Conservation (phyloP, 2,329 filamentous ascomycete species). For the Trichoderma atroviride region DNA sequence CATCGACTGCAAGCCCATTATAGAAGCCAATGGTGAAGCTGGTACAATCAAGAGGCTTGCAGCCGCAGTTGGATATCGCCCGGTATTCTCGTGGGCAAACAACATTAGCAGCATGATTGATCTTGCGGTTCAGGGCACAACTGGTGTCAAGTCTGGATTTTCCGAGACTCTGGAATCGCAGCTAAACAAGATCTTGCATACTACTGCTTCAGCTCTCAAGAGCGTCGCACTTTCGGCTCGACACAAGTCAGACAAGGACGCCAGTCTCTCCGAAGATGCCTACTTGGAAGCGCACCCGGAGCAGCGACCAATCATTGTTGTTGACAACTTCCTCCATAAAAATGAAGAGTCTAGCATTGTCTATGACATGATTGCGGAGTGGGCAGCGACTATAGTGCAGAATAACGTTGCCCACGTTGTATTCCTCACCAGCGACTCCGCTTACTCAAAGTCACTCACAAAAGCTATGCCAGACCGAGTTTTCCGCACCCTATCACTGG, state of each 20-base stretch:
- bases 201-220: constrained; percentile 77
- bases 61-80: constrained; percentile 81
- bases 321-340: constrained; percentile 90
- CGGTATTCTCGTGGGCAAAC: constrained; percentile 96
- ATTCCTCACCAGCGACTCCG: constrained; percentile 87
- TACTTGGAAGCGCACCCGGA: constrained; percentile 91
- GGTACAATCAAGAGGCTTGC: constrained; percentile 83
- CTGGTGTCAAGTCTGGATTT: constrained; percentile 91
- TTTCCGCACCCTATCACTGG: constrained; percentile 82
- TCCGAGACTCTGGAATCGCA: constrained; percentile 91
- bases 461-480: constrained; percentile 89
- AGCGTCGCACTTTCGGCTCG: constrained; percentile 71
- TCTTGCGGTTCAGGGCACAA: constrained; percentile 88
- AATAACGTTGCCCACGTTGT: constrained; percentile 92
- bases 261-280: constrained; percentile 74
- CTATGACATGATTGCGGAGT: constrained; percentile 82
- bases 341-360: constrained; percentile 65
- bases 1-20: constrained; percentile 90
- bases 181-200: constrained; percentile 85
- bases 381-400: constrained; percentile 83
- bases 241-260: constrained; percentile 73
- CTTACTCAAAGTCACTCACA: constrained; percentile 83
- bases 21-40: constrained; percentile 86
- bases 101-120: constrained; percentile 91
- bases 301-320: constrained; percentile 76